Percentiles rank a stretch among this genome's conserved stretches.
phyloP scores from a whole-genome alignment of 1,284 basidiomycete genomes.

The Waitea zeae region DNA sequence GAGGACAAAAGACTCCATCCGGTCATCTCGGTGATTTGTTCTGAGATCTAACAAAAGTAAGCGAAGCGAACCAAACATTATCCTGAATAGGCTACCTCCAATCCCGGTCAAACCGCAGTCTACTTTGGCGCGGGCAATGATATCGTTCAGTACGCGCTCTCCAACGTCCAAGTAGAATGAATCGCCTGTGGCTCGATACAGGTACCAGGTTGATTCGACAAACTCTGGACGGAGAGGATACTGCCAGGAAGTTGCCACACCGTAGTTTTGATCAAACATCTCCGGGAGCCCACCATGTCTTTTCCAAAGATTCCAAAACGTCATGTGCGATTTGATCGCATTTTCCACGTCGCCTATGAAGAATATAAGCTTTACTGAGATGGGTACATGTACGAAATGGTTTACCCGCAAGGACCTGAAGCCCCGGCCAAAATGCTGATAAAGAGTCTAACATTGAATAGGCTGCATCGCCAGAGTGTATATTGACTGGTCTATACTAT shows the following conservation, averaged over 20 bases:
- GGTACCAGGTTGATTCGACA: slow-evolving; percentile 86
- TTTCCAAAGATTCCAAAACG: slow-evolving; percentile 84
- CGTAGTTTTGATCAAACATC: slow-evolving; percentile 68
- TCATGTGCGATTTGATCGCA: slow-evolving; percentile 73
- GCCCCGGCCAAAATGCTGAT: slow-evolving; percentile 77
- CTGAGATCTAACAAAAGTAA: no score
- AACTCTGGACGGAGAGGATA: slow-evolving; percentile 87
- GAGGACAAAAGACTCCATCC: no score
- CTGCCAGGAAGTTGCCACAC: slow-evolving; percentile 58
- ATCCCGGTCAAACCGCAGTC: slow-evolving; percentile 77
- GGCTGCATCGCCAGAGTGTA: slow-evolving; percentile 24
- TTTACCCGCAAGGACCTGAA: slow-evolving; percentile 81
- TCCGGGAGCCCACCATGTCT: slow-evolving; percentile 77
- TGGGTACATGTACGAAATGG: no score
- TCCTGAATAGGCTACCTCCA: slow-evolving; percentile 61
- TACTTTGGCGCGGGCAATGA: slow-evolving; percentile 59
- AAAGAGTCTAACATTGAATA: slow-evolving; percentile 45
- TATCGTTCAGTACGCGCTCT: slow-evolving; percentile 66
- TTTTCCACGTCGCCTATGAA: slow-evolving; percentile 80
- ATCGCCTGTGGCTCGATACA: slow-evolving; percentile 82
- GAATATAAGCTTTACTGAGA: no score
- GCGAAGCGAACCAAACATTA: no score
- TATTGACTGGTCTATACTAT: slow-evolving; percentile 70
- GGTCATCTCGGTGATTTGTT: no score
- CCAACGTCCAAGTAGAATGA: slow-evolving; percentile 84